Base-by-base conservation (phyloP, 1,139 yeast genomes). In the Candida tetrigidarum region DNA sequence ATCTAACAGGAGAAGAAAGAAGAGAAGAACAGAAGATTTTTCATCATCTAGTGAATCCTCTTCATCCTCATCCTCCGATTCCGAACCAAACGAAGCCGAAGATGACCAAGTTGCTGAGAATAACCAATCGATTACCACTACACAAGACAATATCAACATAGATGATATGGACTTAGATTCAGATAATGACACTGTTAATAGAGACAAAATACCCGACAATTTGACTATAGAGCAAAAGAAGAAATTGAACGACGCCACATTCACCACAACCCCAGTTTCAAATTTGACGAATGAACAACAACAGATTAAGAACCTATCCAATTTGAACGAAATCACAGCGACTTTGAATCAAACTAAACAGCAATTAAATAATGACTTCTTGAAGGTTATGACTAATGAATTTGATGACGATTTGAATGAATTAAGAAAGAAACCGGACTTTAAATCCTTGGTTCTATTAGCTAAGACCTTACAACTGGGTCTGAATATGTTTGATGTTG, bases 21-120 rank as follows among this genome's bases (percentile, higher is more conserved):
- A 84, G 80, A 83, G 91, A 80, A 84, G 92, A 81, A 85, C 92
- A 0, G 88, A 84, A 45, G 83, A 72, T 48, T 69, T 70, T 37
- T 72, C 78, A 0, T 67, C 74, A 4, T 69, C 69, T 37, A 81
- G 80, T 27, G 72, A 72, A 19, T 77, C 82, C 18, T 71, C 78
- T 1, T 71, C 78, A 2, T 69, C 71, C 5, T 63, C 65, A 7
- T 56, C 65, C 3, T 50, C 56, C 4, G 51, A 46, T 26, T 46
- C 54, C 27, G 48, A 50, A 5, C 44, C 46, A 10, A 51, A 43
- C 25, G 53, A 51, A 10, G 38, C 18, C 5, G 44, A 41, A n/a
- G 28, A 38, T n/a, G 37, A 26, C 15, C 15, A 35, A 16, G 8
- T 11, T 12, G 23, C 15, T 7, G 39, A 27, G n/a, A n/a, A n/a